Evolutionary conservation across 331 rosid genomes (phyloP).

Genomic region (Quercus phellos): DNA sequence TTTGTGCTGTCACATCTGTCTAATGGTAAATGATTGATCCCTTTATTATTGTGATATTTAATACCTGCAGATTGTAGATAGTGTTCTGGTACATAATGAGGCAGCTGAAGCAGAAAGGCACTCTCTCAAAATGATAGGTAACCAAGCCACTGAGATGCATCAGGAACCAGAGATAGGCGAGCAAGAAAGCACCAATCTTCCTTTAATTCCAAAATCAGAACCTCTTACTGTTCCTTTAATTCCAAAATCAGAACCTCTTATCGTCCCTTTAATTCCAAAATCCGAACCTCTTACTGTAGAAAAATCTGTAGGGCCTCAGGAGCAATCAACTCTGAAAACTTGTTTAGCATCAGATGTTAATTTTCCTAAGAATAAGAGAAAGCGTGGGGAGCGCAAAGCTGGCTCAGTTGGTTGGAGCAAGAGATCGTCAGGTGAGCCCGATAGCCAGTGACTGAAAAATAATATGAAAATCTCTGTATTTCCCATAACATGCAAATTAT

Average conservation of each 20-base stretch:
- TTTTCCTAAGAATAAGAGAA: slow-evolving; percentile 60
- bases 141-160: slow-evolving; percentile 27
- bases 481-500: neutral
- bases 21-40: neutral
- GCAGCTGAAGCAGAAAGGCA: slow-evolving; percentile 47
- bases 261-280: slow-evolving; percentile 17
- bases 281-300: slow-evolving; percentile 30
- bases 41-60: neutral
- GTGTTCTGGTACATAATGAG: slow-evolving; percentile 46
- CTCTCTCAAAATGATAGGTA: slow-evolving; percentile 11
- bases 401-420: slow-evolving; percentile 78
- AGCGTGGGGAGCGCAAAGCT: slow-evolving; percentile 86
- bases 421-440: slow-evolving; percentile 67
- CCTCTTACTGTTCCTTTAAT: slow-evolving; percentile 15
- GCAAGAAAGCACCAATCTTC: slow-evolving; percentile 29
- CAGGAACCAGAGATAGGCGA: slow-evolving; percentile 32
- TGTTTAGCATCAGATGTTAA: slow-evolving; percentile 48
- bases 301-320: slow-evolving; percentile 34
- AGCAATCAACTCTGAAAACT: slow-evolving; percentile 47
- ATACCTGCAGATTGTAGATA: slow-evolving; percentile 63
- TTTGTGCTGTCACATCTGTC: neutral
- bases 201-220: slow-evolving; percentile 34
- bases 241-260: slow-evolving; percentile 35
- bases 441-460: slow-evolving; percentile 44
- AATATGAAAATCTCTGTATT: neutral